These are phyloP conservation scores for Eucalyptus coolabah DNA, from an alignment of 345 rosid species.

Conservation along the genomic window DNA sequence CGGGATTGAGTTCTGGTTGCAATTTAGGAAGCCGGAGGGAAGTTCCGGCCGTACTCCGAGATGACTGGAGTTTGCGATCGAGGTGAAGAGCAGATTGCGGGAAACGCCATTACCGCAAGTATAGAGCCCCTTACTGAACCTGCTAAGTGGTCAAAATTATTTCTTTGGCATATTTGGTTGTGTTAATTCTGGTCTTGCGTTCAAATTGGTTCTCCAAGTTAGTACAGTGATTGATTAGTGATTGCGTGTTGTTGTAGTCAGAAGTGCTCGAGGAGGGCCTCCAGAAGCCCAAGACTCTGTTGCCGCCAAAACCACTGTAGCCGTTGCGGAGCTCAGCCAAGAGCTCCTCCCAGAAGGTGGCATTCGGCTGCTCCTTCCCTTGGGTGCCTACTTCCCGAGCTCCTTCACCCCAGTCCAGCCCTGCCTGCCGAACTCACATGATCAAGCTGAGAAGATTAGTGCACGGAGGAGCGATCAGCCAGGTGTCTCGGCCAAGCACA, in stretches of 20 bases:
- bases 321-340: fast-evolving
- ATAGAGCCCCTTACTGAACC: conserved; percentile 66
- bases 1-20: not conserved
- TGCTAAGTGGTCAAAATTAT: conserved; percentile 50
- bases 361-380: not conserved
- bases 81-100: conserved; percentile 77
- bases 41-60: conserved; percentile 50
- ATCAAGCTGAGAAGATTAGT: too few species aligned
- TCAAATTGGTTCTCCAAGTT: not conserved
- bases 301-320: fast-evolving
- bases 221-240: not conserved
- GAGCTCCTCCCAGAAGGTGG: not conserved
- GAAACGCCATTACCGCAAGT: conserved; percentile 84
- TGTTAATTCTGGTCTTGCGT: not conserved
- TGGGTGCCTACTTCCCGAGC: fast-evolving
- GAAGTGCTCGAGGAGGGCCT: conserved; percentile 46
- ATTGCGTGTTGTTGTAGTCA: conserved; percentile 12
- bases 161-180: not conserved
- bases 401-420: not conserved
- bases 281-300: not conserved
- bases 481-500: too few species aligned
- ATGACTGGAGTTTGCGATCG: conserved; percentile 47
- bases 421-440: not conserved
- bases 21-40: conserved; percentile 53
- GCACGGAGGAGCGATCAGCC: too few species aligned